These are phyloP conservation scores for Rubia occidens DNA, from an alignment of 305 asterid genomes.

Conservation along the genomic window DNA sequence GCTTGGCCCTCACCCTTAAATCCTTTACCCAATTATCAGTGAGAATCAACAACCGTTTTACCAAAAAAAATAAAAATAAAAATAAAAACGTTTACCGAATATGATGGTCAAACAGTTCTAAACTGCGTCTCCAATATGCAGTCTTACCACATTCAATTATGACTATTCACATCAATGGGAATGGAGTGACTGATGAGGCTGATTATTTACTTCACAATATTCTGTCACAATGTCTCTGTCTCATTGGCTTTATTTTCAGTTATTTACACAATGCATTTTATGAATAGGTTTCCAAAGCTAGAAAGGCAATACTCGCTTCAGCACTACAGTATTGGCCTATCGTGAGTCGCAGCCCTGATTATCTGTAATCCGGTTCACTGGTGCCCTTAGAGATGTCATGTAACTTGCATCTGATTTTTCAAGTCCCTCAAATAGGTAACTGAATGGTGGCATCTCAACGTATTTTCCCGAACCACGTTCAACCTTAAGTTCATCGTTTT, in stretches of 20 bases:
- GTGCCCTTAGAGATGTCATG: constrained; percentile 65
- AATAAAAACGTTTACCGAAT: no score
- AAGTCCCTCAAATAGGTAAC: constrained; percentile 69
- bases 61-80: no score
- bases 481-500: constrained; percentile 57
- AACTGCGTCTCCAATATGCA: no score
- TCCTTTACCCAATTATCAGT: no score
- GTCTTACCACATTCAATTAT: no score
- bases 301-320: not conserved
- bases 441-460: constrained; percentile 67
- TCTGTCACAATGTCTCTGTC: no score
- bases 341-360: constrained; percentile 18
- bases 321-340: not conserved
- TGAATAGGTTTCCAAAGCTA: not conserved
- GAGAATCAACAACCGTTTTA: no score
- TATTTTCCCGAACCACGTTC: constrained; percentile 73
- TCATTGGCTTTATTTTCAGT: not conserved
- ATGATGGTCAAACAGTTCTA: no score
- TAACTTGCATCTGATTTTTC: constrained; percentile 49
- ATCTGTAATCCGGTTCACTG: constrained; percentile 41
- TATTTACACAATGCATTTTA: not conserved
- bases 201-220: no score
- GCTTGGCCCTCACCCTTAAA: no score
- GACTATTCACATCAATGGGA: no score
- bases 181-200: no score